phyloP scores from a whole-genome alignment of 164 flowering plant species.

The Cinnamomum micranthum region DNA sequence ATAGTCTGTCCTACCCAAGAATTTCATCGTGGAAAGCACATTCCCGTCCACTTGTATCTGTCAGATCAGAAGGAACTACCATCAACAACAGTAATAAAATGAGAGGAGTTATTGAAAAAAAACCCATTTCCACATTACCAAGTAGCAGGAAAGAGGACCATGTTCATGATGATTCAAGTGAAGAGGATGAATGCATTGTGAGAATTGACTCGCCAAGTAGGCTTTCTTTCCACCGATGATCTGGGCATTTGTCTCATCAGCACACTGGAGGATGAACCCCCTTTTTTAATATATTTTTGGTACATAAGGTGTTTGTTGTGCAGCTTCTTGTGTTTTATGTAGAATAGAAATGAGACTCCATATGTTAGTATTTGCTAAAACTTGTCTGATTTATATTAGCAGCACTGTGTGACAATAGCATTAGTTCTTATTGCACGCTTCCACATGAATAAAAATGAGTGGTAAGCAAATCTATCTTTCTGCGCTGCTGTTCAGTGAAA shows the following conservation, averaged over 20 bases:
- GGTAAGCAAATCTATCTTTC: not conserved
- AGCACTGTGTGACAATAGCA: not conserved
- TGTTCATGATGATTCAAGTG: slow-evolving; percentile 73
- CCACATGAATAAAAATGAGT: not conserved
- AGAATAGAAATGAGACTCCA: not conserved
- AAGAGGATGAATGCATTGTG: slow-evolving; percentile 62
- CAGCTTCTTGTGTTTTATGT: not conserved
- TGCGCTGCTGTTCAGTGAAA: not conserved
- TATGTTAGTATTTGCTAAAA: not conserved
- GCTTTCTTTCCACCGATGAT: slow-evolving; percentile 50
- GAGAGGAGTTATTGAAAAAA: slow-evolving; percentile 12
- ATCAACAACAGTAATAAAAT: slow-evolving; percentile 22
- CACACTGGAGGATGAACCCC: not conserved
- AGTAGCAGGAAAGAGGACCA: slow-evolving; percentile 23
- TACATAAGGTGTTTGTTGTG: not conserved
- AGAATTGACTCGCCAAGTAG: slow-evolving; percentile 83
- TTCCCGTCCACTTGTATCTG: slow-evolving; percentile 38
- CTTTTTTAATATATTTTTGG: not conserved
- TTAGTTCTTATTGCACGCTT: not conserved
- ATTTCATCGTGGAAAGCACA: slow-evolving; percentile 24
- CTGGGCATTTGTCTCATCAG: slow-evolving; percentile 15
- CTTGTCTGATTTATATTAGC: not conserved
- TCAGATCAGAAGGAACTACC: slow-evolving; percentile 67
- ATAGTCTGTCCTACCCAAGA: slow-evolving; percentile 52
- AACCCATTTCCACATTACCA: slow-evolving; percentile 11